Evolutionary conservation across 2,329 filamentous ascomycete genomes (phyloP).

Genomic region (Neofusicoccum kwambonambiense): DNA sequence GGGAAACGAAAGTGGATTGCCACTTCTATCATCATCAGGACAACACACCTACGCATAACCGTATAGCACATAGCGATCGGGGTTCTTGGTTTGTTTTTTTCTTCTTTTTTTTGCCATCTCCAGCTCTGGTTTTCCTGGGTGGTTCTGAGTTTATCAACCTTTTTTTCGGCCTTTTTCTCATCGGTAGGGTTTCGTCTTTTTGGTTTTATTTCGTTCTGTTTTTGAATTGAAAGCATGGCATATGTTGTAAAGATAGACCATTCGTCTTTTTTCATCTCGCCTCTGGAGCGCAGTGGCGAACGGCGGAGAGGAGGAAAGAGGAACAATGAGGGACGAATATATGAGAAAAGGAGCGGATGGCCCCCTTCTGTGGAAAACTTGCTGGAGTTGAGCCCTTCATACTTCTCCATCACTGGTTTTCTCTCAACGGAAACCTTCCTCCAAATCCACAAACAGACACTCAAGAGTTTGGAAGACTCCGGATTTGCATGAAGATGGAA

Average conservation of each 20-base stretch:
- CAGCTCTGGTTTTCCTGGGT: neutral
- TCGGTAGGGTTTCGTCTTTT: neutral
- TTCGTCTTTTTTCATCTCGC: neutral
- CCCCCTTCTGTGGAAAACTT: neutral
- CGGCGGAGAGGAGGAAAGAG: neutral
- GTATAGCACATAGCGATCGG: conserved; percentile 15
- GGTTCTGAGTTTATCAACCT: neutral
- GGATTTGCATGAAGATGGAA: neutral
- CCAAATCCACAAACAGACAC: too few species aligned
- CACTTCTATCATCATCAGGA: neutral
- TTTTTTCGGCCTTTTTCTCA: neutral
- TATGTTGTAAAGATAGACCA: conserved; percentile 11
- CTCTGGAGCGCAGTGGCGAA: neutral
- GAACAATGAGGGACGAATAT: conserved; percentile 1
- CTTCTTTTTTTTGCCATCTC: neutral
- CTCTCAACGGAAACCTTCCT: neutral
- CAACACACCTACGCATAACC: neutral
- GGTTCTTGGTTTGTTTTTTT: neutral
- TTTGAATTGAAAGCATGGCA: conserved; percentile 5
- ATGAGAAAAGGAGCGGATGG: neutral
- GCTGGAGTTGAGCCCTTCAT: neutral
- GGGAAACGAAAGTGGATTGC: neutral
- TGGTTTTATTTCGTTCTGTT: neutral
- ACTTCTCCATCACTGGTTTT: neutral
- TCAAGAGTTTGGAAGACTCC: too few species aligned